Evolutionary conservation across 371 early-diverging fungal genomes (phyloP).

Genomic region (Mucor indicus): DNA sequence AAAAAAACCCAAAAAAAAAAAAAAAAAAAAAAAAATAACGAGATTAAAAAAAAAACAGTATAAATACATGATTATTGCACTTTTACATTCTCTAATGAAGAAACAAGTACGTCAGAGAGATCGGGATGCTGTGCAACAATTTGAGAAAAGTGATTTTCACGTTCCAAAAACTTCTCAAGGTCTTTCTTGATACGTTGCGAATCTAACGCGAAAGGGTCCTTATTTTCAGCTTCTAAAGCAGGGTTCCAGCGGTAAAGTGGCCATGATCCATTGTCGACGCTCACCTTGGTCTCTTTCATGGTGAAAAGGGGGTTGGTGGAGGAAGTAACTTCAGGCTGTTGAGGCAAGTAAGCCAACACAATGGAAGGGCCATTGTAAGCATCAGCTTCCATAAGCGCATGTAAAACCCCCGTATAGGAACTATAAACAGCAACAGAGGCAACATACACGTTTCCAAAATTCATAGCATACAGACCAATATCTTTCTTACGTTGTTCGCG

Average conservation of each 20-base stretch:
- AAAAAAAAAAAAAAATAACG: too few species aligned
- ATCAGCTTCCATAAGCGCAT: constrained; percentile 88
- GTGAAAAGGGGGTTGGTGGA: constrained; percentile 53
- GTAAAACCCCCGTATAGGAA: constrained; percentile 83
- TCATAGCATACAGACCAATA: constrained; percentile 92
- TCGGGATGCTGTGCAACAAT: constrained; percentile 66
- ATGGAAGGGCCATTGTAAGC: constrained; percentile 87
- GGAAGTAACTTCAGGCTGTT: constrained; percentile 29
- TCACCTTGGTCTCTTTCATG: constrained; percentile 85
- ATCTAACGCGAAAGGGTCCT: constrained; percentile 77
- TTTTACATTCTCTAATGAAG: constrained; percentile 51
- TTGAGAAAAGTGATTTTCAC: constrained; percentile 79
- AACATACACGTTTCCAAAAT: constrained; percentile 84
- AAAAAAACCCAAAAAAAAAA: too few species aligned
- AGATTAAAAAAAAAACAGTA: too few species aligned
- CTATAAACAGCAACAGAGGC: constrained; percentile 87
- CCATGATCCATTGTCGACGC: constrained; percentile 90
- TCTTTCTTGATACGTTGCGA: constrained; percentile 83
- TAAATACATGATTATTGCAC: too few species aligned
- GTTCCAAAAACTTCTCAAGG: constrained; percentile 76
- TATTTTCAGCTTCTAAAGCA: constrained; percentile 48
- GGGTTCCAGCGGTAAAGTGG: constrained; percentile 95
- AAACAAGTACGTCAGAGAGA: constrained; percentile 50
- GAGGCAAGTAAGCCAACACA: constrained; percentile 85
- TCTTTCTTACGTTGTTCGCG: constrained; percentile 85